phyloP scores from a whole-genome alignment of 352 stramenopile species.

The Pythium insidiosum region DNA sequence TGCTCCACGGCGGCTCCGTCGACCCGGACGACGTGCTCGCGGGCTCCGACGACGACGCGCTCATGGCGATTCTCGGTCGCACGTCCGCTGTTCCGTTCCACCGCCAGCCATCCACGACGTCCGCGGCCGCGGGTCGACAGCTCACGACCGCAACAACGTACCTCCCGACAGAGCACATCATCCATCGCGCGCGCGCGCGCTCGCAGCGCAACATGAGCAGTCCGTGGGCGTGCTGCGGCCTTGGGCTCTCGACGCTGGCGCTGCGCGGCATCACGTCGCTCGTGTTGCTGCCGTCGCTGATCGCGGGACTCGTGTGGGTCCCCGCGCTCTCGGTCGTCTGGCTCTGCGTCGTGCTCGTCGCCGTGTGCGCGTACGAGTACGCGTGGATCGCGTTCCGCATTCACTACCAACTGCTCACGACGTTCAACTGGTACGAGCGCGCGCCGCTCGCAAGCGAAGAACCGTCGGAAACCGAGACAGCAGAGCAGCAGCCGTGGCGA shows the following conservation, averaged over 20 bases:
- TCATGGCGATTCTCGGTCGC: too few species aligned
- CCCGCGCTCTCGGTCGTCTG: constrained; percentile 4
- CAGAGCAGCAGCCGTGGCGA: too few species aligned
- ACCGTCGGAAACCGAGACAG: too few species aligned
- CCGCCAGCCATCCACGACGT: constrained; percentile 9
- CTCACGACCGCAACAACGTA: too few species aligned
- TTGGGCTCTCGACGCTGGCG: constrained; percentile 5
- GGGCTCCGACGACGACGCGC: constrained; percentile 8
- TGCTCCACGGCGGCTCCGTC: too few species aligned
- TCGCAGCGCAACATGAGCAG: constrained; percentile 6
- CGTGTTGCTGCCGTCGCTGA: constrained; percentile 7
- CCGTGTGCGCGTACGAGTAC: constrained; percentile 15
- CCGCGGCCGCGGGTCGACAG: too few species aligned
- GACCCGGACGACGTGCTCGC: neutral
- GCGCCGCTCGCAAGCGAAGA: constrained; percentile 7
- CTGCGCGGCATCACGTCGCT: constrained; percentile 7
- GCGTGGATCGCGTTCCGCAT: constrained; percentile 22
- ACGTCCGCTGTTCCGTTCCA: constrained; percentile 6
- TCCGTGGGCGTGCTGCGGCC: constrained; percentile 9
- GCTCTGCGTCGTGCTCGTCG: constrained; percentile 12
- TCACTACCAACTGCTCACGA: constrained; percentile 18
- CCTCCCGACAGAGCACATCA: too few species aligned
- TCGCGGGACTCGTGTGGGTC: constrained; percentile 9
- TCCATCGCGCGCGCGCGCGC: constrained; percentile 4
- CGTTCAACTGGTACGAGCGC: constrained; percentile 16